Evolutionary conservation across 2,329 filamentous ascomycete genomes (phyloP), one percentile per base, ranked within the genome.

Genomic region (Microcera coccophila): DNA sequence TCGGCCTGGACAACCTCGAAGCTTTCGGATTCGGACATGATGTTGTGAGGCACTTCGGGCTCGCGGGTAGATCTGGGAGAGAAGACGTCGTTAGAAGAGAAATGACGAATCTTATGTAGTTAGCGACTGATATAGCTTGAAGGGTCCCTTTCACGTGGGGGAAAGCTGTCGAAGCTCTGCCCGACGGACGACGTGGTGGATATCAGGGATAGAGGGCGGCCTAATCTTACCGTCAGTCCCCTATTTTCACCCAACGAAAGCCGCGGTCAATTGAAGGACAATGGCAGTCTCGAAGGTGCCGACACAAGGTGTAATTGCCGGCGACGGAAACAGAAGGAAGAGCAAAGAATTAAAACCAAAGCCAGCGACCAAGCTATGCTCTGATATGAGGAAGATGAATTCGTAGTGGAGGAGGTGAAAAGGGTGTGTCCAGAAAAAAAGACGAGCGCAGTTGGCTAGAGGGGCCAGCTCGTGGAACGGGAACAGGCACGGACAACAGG

Each of bases 11-110:
- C 63, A 44, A 68, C 65, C 48, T 73, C 71, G 59, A 68, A 65
- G 52, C 65, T 68, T 53, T 74, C 72, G 49, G 64, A 61, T 53
- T 75, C 72, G 55, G 72, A 72, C 72, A 75, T 75, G 50, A 28
- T 64, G 53, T 20, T 38, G 36, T 39, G 39, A 37, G 37, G 33
- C 37, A 43, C 41, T 43, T 44, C 26, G 24, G 18, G 41, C 42
- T 44, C 41, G 41, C 19, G 32, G 28, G 34, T 17, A 7, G 22
- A 26, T 26, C 22, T 26, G 12, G 22, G 22, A 12, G 22, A 26
- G 22, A 26, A 26, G 22, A 7, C 12, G 12, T 26, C 22, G 12
- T 7, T 12, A 26, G 12, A 26, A 7, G 22, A n/a, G n/a, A n/a
- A n/a, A n/a, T n/a, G n/a, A n/a, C n/a, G n/a, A n/a, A n/a, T n/a